These are phyloP conservation scores for Kodamaea derodonti DNA, from an alignment of 1,139 yeast genomes.

Conservation along the genomic window DNA sequence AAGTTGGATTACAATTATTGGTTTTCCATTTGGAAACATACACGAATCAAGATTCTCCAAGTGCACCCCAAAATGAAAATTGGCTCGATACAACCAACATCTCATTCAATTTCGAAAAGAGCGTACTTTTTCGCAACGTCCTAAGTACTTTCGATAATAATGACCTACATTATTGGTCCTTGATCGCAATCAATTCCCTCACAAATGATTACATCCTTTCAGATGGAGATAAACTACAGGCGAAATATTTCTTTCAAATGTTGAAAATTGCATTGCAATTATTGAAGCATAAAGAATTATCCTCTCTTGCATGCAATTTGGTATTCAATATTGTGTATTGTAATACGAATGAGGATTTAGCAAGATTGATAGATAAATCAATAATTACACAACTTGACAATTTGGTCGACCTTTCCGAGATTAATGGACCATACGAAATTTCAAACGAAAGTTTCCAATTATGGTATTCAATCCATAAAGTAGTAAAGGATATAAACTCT, in stretches of 20 bases:
- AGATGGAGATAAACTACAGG: slow-evolving; percentile 2
- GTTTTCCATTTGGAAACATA: slow-evolving; percentile 20
- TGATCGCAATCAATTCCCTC: slow-evolving; percentile 29
- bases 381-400: slow-evolving; percentile 44
- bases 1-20: slow-evolving; percentile 28
- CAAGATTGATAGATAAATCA: slow-evolving; percentile 29
- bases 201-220: slow-evolving; percentile 4
- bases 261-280: slow-evolving; percentile 45
- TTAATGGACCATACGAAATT: slow-evolving; percentile 53
- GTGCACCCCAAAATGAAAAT: slow-evolving; percentile 1
- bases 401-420: slow-evolving; percentile 49
- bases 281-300: slow-evolving; percentile 29
- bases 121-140: slow-evolving; percentile 14
- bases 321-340: slow-evolving; percentile 11
- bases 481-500: slow-evolving; percentile 31
- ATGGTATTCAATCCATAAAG: slow-evolving; percentile 47
- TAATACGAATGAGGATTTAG: slow-evolving; percentile 11
- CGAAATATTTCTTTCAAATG: slow-evolving; percentile 14
- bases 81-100: slow-evolving; percentile 1
- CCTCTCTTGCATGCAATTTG: slow-evolving; percentile 19
- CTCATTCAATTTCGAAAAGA: slow-evolving; percentile 8
- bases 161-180: slow-evolving; percentile 30
- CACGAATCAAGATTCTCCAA: not conserved
- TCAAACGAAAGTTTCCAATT: slow-evolving; percentile 46
- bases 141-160: slow-evolving; percentile 22